Conservation (phyloP, 2,329 filamentous ascomycete genomes). For the Penicillium sp. region DNA sequence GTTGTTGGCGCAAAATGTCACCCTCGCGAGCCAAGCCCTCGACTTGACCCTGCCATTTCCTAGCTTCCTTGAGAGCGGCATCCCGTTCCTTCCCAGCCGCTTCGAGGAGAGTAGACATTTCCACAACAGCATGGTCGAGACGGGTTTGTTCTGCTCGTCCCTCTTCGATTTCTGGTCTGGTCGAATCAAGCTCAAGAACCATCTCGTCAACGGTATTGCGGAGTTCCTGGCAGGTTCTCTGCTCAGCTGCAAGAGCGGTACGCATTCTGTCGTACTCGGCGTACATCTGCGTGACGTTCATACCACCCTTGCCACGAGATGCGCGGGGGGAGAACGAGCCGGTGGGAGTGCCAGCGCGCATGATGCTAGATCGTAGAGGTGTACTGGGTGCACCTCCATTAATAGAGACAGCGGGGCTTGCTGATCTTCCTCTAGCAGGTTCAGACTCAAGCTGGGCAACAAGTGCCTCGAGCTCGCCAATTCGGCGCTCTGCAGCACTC, state of each 20-base stretch:
- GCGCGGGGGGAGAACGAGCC: constrained; percentile 47
- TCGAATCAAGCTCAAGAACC: constrained; percentile 72
- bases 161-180: constrained; percentile 80
- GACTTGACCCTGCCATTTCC: constrained; percentile 68
- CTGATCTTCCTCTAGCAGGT: constrained; percentile 39
- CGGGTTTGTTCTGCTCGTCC: constrained; percentile 70
- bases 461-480: constrained; percentile 57
- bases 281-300: constrained; percentile 56
- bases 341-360: constrained; percentile 37
- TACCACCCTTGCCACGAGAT: constrained; percentile 45
- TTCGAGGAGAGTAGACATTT: constrained; percentile 76
- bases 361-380: constrained; percentile 36
- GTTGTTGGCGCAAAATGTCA: constrained; percentile 71
- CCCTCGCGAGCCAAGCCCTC: constrained; percentile 55
- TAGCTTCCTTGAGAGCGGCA: constrained; percentile 63
- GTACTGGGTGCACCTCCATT: constrained; percentile 45
- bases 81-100: constrained; percentile 74
- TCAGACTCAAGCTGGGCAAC: constrained; percentile 54
- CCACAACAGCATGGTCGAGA: constrained; percentile 68
- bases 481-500: constrained; percentile 52
- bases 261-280: constrained; percentile 51
- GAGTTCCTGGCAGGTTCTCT: constrained; percentile 64
- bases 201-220: constrained; percentile 73
- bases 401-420: constrained; percentile 46
- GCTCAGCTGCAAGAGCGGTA: constrained; percentile 67